These are phyloP conservation scores for Chaetomiaceae sp. DNA, from an alignment of 2,329 filamentous ascomycete species.

Conservation along the genomic window DNA sequence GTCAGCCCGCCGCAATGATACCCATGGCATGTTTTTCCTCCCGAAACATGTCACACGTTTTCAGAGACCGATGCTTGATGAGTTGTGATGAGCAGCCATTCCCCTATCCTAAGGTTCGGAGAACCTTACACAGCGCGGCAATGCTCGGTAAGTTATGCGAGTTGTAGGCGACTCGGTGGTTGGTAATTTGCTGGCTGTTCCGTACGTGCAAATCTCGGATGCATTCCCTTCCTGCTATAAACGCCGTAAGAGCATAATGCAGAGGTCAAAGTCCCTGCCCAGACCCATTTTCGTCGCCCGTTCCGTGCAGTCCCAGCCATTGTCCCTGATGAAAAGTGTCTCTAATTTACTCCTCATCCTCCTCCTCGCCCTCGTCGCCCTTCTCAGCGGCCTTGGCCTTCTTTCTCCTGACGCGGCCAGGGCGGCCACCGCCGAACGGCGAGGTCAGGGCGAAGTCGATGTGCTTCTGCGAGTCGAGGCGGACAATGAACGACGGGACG, in stretches of 20 bases:
- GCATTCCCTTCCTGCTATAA: conserved; percentile 24
- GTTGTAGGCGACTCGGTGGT: conserved; percentile 11
- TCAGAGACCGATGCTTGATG: no score
- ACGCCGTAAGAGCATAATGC: conserved; percentile 24
- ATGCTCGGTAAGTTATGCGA: not conserved
- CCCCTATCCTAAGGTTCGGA: no score
- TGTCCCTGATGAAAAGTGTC: conserved; percentile 13
- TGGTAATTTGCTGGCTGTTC: conserved; percentile 13
- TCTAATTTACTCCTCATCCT: conserved; percentile 65
- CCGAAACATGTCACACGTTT: not conserved
- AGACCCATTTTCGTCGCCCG: conserved; percentile 24
- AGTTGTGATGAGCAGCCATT: no score
- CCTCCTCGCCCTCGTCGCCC: conserved; percentile 74
- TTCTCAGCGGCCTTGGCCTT: conserved; percentile 95
- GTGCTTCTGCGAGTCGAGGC: conserved; percentile 99
- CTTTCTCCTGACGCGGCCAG: conserved; percentile 98
- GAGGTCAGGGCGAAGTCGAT: conserved; percentile 98
- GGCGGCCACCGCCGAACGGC: conserved; percentile 94
- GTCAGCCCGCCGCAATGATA: conserved; percentile 11
- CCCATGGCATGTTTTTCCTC: not conserved
- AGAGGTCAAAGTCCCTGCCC: conserved; percentile 20
- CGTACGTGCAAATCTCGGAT: conserved; percentile 22
- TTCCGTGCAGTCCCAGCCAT: conserved; percentile 22
- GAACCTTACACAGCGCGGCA: not conserved
- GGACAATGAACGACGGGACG: conserved; percentile 98